These are phyloP conservation scores for Verbena officinalis DNA, from an alignment of 257 asterid genomes.

Conservation along the genomic window DNA sequence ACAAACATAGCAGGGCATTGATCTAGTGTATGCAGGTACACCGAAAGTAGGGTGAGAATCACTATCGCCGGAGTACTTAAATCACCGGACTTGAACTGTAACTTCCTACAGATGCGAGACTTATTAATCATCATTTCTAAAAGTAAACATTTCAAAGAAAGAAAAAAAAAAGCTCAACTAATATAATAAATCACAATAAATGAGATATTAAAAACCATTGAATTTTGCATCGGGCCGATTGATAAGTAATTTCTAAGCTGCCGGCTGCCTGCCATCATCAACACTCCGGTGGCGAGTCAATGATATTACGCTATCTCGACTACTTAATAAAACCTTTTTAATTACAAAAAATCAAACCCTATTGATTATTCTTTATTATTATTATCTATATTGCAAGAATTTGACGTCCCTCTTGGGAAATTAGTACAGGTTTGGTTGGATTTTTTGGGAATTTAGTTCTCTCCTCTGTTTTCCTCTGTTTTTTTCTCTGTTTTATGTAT, in stretches of 20 bases:
- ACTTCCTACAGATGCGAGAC: conserved; percentile 14
- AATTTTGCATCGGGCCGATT: conserved; percentile 37
- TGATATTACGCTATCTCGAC: conserved; percentile 26
- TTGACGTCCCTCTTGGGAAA: conserved; percentile 33
- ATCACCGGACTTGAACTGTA: conserved; percentile 21
- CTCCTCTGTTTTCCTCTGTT: conserved; percentile 1
- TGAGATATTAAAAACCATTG: conserved; percentile 26
- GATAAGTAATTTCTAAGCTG: conserved; percentile 33
- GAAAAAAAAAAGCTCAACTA: conserved; percentile 28
- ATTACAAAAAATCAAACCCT: not conserved
- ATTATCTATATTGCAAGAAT: conserved; percentile 28
- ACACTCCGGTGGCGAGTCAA: conserved; percentile 42
- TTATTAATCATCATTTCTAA: conserved; percentile 25
- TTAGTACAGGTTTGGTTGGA: conserved; percentile 59
- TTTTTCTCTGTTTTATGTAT: not conserved
- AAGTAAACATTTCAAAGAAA: conserved; percentile 28
- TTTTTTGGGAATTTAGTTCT: conserved; percentile 54
- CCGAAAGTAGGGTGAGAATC: not conserved
- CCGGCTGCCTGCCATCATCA: conserved; percentile 39
- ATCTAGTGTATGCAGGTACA: too few species aligned
- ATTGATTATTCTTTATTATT: not conserved
- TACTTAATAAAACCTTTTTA: not conserved
- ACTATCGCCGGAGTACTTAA: not conserved
- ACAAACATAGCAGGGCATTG: not conserved
- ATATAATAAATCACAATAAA: conserved; percentile 39